Evolutionary conservation across 2,329 filamentous ascomycete species (phyloP), one percentile per base, ranked within the genome.

Genomic region (Gaeumannomyces tritici): DNA sequence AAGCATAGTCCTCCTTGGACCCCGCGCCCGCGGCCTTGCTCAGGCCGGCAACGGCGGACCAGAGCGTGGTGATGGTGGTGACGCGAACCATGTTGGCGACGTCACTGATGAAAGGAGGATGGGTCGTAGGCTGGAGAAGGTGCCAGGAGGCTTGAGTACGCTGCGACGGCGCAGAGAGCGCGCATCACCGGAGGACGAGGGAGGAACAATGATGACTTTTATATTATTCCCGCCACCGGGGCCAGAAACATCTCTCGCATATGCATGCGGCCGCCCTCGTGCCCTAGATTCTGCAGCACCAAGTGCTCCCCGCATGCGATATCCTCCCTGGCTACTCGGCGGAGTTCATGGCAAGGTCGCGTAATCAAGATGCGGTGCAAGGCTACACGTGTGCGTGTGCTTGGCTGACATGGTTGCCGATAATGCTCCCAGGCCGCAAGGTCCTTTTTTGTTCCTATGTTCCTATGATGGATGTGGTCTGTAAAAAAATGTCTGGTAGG

Each of bases 41-140:
- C 13, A 60, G 35, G 24, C 58, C 35, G 21, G 58, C 58, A 35
- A 59, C 28, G 58, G 58, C 58, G 58, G 58, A 59, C 33, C 47
- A 59, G 24, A 59, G 24, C 21, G 58, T 35, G 11, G 58, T 27
- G 58, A 59, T 24, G 47, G 58, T 42, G 28, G 33, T 24, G 13
- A n/a, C 27, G 58, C 58, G 58, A 18, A 59, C 58, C 58, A 59
- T 59, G n/a, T 12, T 59, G 35, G 58, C n/a, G 28, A 26, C 28
- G 13, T 51, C n/a, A 27, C 5, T 47, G 26, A 18, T 11, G 24
- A 6, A 21, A 59, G 27, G 5, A 24, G 27, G 31, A 51, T 31
- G 11, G 15, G 12, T 27, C 28, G 28, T 24, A 35, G 33, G 24
- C 21, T n/a, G 15, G 42, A 28, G 31, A 42, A 26, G n/a, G 27